A percentile compares a stretch with the other conserved stretches of the same genome.
These are phyloP conservation scores for Solanum stenotomum DNA, from an alignment of 257 asterid species.

Conservation along the genomic window DNA sequence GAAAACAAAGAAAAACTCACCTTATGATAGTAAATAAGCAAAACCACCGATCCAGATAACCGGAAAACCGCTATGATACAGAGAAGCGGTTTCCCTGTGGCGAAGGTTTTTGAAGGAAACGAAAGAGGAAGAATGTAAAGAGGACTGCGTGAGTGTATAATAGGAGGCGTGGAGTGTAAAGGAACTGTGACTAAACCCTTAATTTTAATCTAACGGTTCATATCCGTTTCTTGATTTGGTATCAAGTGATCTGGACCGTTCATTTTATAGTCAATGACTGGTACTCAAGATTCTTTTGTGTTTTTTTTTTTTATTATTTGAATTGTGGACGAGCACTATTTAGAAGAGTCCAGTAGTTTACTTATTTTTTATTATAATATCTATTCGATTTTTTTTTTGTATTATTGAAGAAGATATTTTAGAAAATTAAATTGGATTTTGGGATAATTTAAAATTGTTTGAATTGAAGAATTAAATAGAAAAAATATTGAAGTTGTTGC, in stretches of 20 bases:
- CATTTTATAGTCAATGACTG: background rate
- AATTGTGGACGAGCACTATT: background rate
- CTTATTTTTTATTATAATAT: background rate
- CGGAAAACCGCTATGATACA: slow-evolving; percentile 18
- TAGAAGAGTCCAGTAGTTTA: background rate
- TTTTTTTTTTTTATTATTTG: background rate
- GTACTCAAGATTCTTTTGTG: background rate
- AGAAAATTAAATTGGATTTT: background rate
- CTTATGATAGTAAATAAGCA: background rate
- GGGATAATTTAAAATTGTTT: background rate
- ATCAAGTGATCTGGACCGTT: slow-evolving; percentile 10
- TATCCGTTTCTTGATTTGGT: slow-evolving; percentile 6
- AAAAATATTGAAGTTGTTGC: background rate
- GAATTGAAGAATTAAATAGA: background rate
- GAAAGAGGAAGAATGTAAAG: background rate
- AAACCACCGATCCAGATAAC: background rate
- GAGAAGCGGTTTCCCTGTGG: slow-evolving; percentile 19
- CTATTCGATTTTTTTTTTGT: background rate
- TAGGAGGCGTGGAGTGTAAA: slow-evolving; percentile 37
- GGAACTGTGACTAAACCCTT: slow-evolving; percentile 42
- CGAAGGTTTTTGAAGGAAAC: background rate
- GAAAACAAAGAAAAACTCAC: background rate
- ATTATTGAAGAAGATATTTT: background rate
- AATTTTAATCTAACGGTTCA: slow-evolving; percentile 29
- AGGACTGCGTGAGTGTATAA: slow-evolving; percentile 7